Conservation (phyloP, 2,329 filamentous ascomycete species). For the Botrytis byssoidea region DNA sequence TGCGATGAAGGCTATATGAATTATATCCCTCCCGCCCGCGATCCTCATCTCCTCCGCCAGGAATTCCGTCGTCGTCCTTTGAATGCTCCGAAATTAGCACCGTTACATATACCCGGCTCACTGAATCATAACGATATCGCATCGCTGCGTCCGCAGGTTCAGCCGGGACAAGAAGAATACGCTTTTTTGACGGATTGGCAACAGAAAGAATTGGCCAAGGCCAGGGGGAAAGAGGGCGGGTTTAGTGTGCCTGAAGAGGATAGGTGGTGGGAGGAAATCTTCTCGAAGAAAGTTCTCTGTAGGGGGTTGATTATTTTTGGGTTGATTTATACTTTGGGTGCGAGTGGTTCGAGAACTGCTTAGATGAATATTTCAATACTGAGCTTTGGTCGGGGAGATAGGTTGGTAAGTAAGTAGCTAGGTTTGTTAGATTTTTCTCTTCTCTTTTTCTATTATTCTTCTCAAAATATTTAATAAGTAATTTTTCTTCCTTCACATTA, state of each 20-base stretch:
- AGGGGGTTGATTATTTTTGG: fast-evolving
- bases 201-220: fast-evolving
- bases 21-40: neutral
- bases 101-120: too few species aligned
- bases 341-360: too few species aligned
- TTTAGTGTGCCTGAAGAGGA: neutral
- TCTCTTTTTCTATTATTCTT: neutral
- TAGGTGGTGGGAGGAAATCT: neutral
- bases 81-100: neutral
- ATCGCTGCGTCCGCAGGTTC: neutral
- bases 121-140: neutral
- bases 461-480: neutral
- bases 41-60: neutral
- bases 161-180: neutral
- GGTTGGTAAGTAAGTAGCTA: neutral
- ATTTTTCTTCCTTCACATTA: neutral
- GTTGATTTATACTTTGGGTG: too few species aligned
- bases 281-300: neutral
- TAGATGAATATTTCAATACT: too few species aligned
- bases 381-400: neutral
- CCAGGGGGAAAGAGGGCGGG: too few species aligned
- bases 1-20: neutral
- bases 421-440: neutral
- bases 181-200: neutral
- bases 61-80: neutral